Evolutionary conservation across 2,329 filamentous ascomycete species (phyloP), one percentile per base, ranked within the genome.

Genomic region (Graphiopsis chlorocephala): DNA sequence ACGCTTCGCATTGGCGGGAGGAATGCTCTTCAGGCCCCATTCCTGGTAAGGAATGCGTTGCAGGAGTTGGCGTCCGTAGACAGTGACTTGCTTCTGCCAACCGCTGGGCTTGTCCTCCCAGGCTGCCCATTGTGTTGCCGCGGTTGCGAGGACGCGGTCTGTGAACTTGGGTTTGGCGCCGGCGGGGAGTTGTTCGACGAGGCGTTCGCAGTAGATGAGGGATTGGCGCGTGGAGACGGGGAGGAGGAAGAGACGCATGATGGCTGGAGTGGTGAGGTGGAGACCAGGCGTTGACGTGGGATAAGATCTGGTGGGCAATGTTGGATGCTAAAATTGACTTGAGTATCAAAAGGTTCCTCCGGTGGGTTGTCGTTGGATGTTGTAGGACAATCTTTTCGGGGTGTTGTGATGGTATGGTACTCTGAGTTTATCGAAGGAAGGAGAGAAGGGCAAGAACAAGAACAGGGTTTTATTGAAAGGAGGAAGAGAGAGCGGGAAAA

Each of bases 11-110:
- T 88, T 92, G 70, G 96, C 82, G 25, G 93, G 89, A 47, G 95
- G 95, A 61, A 99, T 89, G 42, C 92, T 96, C 81, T 98, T 98
- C 70, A 99, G 84, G 0, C 92, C 93, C 95, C 95, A 99, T 88
- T 99, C 95, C 79, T 98, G 91, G 77, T 91, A 97, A 3, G 95
- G 91, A 72, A 99, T 96, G 68, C 92, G 88, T 72, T 91, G 89
- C 67, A 98, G 86, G n/a, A 91, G 87, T 57, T 87, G 82, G 79
- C 98, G 97, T 64, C 94, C 95, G 78, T 94, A 96, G 66, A 85
- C 84, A 59, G 95, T 93, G 25, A 97, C 84, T 71, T 87, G 87
- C 75, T 90, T 92, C 82, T 97, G 92, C 94, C 94, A 98, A 20
- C 75, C 75, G 31, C 73, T 74, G 7, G 75, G 70, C 70, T 89